A percentile compares a stretch with the other conserved stretches of the same genome.
Evolutionary conservation across 441 rosid genomes (phyloP).

Genomic region (Populus hybrid): DNA sequence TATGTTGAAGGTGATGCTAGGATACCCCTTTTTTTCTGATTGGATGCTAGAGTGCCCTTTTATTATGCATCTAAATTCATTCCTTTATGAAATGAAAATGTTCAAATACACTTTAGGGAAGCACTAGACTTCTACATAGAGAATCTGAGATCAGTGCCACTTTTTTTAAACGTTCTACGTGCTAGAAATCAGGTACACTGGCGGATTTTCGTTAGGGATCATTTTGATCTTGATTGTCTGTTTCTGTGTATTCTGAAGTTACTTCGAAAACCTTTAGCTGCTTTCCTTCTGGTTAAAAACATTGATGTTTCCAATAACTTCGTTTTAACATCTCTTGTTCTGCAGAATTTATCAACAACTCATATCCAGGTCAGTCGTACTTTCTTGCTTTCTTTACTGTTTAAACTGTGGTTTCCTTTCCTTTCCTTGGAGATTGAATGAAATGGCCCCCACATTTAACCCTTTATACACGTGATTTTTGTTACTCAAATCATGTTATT

Average conservation of each 20-base stretch:
- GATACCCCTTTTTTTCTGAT: background rate
- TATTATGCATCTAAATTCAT: background rate
- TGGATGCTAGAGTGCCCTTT: background rate
- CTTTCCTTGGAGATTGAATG: background rate
- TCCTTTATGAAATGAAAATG: background rate
- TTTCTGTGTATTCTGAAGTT: background rate
- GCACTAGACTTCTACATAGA: background rate
- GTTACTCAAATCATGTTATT: background rate
- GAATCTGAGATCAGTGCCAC: background rate
- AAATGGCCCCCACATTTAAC: background rate
- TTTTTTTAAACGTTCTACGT: background rate
- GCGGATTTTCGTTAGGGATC: background rate
- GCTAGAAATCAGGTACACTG: background rate
- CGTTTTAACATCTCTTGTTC: slow-evolving; percentile 9
- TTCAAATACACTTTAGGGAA: background rate
- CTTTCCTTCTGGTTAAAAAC: background rate
- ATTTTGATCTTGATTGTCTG: background rate
- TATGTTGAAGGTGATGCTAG: background rate
- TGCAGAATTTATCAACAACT: slow-evolving; percentile 30
- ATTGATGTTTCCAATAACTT: background rate
- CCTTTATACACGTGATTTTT: background rate
- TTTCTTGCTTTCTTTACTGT: background rate
- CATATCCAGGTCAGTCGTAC: slow-evolving; percentile 31
- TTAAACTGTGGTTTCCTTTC: background rate
- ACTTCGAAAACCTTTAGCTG: too few relatives aligned